Evolutionary conservation across 1,139 yeast genomes (phyloP), one percentile per base, ranked within the genome.

Genomic region (Yamadazyma aaseri): DNA sequence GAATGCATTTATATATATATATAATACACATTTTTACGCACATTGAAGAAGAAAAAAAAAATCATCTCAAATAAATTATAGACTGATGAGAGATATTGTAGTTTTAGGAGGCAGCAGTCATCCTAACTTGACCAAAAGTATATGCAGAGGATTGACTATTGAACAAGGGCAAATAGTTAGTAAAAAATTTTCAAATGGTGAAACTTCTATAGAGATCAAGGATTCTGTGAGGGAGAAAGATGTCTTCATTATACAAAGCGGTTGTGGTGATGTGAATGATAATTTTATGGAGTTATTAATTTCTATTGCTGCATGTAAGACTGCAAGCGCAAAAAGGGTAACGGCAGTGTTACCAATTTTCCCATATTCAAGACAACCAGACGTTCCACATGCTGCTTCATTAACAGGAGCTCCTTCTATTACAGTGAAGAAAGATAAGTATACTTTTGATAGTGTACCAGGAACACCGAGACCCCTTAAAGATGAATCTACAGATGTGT

Each of bases 341-440:
- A 90, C 97, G 2, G 97, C 96, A 0, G 96, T 94, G 23, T 69
- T 92, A 59, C 98, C 99, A 5, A 71, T 87, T 43, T 92, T 94
- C 58, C 97, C 97, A 15, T 94, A 94, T 58, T 86, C 96, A 1
- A 73, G 99, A 53, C 99, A 94, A 61, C 95, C 96, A 2, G 97
- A 90, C 59, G 81, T 86, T 27, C 96, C 96, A n/a, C 86, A 83
- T 52, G 79, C 86, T 28, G 86, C 92, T 1, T 86, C 86, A 23
- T 53, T 71, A 29, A 64, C 71, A 2, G 73, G 71, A 3, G 73
- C 73, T 2, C 72, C 73, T 10, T 60, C 65, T 17, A 40, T 60
- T 6, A 57, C 74, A 3, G 63, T 66, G 29, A 58, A 63, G 31
- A 71, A 65, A 48, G 69, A 61, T 16, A 63, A 53, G 33, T 75